Percentiles rank a stretch among this genome's conserved stretches.
These are phyloP conservation scores for Globisporangium parvum DNA, from an alignment of 352 stramenopile species.

Conservation along the genomic window DNA sequence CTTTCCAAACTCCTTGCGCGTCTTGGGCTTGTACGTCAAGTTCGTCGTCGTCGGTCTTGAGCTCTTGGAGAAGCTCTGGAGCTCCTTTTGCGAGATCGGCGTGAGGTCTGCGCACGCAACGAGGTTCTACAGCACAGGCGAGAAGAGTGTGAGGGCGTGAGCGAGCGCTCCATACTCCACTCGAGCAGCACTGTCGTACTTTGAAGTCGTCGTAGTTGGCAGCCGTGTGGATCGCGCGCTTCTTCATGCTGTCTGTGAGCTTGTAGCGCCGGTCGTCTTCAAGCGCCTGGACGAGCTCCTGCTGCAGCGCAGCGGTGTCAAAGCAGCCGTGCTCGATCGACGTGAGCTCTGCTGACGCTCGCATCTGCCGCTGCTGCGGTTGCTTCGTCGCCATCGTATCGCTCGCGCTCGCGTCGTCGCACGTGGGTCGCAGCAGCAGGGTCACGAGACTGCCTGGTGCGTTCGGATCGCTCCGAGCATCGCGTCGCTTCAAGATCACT, in stretches of 20 bases:
- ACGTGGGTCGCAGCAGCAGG: too few species aligned
- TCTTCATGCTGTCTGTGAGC: conserved; percentile 83
- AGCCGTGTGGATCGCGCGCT: conserved; percentile 81
- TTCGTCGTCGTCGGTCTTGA: conserved; percentile 64
- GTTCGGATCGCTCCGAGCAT: neutral
- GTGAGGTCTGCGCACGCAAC: conserved; percentile 82
- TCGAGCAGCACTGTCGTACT: too few species aligned
- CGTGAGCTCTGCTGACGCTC: conserved; percentile 29
- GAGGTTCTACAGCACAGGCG: conserved; percentile 44
- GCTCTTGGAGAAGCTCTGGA: conserved; percentile 45
- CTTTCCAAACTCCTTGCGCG: conserved; percentile 21
- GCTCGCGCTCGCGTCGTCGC: neutral
- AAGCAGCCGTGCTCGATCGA: conserved; percentile 76
- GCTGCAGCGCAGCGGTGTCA: conserved; percentile 64
- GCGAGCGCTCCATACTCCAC: too few species aligned
- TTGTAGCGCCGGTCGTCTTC: conserved; percentile 83
- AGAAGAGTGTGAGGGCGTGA: neutral
- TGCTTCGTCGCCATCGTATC: conserved; percentile 24
- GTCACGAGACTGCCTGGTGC: too few species aligned
- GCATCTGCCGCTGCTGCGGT: neutral
- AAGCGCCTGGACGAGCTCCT: conserved; percentile 62
- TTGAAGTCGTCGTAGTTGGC: conserved; percentile 85
- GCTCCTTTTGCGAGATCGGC: conserved; percentile 66
- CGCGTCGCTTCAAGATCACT: conserved; percentile 5
- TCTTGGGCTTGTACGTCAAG: conserved; percentile 48